Evolutionary conservation across 192 early-diverging fungal species (phyloP), one percentile per base, ranked within the genome.

Genomic region (Coemansia sp.): DNA sequence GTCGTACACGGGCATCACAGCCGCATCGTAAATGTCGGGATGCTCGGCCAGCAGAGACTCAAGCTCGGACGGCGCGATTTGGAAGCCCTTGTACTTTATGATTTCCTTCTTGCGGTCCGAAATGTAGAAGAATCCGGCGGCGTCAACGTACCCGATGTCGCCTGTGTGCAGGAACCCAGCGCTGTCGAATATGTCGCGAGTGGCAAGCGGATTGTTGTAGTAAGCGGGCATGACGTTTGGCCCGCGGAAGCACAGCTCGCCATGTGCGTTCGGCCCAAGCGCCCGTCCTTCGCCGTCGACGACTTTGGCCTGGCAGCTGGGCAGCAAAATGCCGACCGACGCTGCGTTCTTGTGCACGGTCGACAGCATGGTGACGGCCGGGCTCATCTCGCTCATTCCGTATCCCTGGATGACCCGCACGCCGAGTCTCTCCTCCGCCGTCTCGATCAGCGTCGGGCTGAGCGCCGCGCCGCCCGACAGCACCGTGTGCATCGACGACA

Each of bases 221-320:
- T 97, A 97, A 0, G 91, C 88, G n/a, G 65, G 68, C 93, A 94
- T 94, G 57, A 96, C 73, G 65, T 91, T 97, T 17, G 93, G 91
- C 0, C 92, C 92, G n/a, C 87, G 85, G 57, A 95, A 66, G 82
- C 90, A 94, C 49, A 98, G 75, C 77, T 98, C 94, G 31, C 94
- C 96, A 55, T 89, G 66, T 38, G 81, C 74, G 14, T 17, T 26
- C 11, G 65, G 52, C 0, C 74, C 83, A 11, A 89, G 59, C 55
- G 87, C 85, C 56, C 82, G 79, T 5, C 87, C 88, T 12, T 90
- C 69, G 21, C 88, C 86, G 57, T 92, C 84, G 7, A 98, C 77
- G 7, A 98, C 59, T 23, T 89, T 90, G 49, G 89, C 89, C 54
- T 87, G 69, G 71, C 87, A 82, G 54, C 82, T 89, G 37, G 93